A percentile compares a stretch with the other conserved stretches of the same genome.
Conservation (phyloP, 2,329 filamentous ascomycete genomes). For the Dactylellina leptospora region DNA sequence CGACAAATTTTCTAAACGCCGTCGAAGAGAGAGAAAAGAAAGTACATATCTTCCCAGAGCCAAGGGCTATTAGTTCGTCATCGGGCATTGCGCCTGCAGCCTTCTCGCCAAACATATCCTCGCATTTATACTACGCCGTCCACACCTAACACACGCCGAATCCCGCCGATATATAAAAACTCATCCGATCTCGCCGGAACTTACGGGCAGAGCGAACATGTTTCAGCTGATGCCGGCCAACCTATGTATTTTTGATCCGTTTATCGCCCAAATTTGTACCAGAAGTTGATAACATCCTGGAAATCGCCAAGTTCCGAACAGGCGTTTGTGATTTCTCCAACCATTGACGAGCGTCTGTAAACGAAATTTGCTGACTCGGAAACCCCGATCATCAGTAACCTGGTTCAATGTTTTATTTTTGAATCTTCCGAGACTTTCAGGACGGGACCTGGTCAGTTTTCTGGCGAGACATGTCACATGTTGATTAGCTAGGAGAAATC, state of each 20-base stretch:
- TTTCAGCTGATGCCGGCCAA: slow-evolving; percentile 31
- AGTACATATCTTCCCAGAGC: slow-evolving; percentile 12
- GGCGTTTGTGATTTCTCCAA: slow-evolving; percentile 16
- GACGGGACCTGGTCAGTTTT: slow-evolving; percentile 19
- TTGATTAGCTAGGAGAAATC: slow-evolving; percentile 16
- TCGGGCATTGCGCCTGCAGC: slow-evolving; percentile 33
- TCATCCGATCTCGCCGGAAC: slow-evolving; percentile 11
- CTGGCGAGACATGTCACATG: slow-evolving; percentile 26
- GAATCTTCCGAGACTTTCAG: slow-evolving; percentile 28
- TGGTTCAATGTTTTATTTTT: slow-evolving; percentile 24
- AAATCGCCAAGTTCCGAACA: slow-evolving; percentile 53
- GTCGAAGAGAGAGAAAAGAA: slow-evolving; percentile 17
- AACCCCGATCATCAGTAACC: slow-evolving; percentile 30
- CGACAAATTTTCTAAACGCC: slow-evolving; percentile 38
- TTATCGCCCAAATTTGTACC: too few species aligned
- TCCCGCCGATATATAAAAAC: slow-evolving; percentile 13
- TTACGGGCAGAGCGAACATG: not conserved
- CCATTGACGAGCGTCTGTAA: not conserved
- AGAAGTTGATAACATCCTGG: too few species aligned
- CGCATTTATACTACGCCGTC: slow-evolving; percentile 26
- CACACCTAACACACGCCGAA: slow-evolving; percentile 40
- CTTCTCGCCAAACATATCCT: slow-evolving; percentile 43
- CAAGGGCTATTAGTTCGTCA: slow-evolving; percentile 37
- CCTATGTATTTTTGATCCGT: slow-evolving; percentile 17
- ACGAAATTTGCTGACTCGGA: slow-evolving; percentile 27